phyloP scores from a whole-genome alignment of 345 rosid species.

The Rhizophora mangle region DNA sequence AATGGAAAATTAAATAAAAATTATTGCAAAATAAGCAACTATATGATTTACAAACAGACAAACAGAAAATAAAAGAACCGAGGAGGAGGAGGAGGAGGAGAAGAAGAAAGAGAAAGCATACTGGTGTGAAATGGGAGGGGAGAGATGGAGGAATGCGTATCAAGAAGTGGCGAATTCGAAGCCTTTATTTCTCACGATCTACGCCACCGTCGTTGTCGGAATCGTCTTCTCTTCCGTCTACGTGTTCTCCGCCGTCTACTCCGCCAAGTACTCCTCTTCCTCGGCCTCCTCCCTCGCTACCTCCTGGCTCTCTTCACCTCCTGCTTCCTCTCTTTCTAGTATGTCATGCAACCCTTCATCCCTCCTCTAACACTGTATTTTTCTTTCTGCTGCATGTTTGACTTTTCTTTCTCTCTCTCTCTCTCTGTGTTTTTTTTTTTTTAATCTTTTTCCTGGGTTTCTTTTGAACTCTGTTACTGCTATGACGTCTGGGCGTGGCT shows the following conservation, averaged over 20 bases:
- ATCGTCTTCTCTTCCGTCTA: slow-evolving; percentile 69
- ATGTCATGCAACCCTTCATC: not conserved
- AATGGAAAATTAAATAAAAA: no score
- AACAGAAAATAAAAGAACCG: no score
- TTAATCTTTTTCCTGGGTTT: no score
- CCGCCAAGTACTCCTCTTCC: slow-evolving; percentile 41
- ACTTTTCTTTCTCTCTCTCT: no score
- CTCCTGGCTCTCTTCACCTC: slow-evolving; percentile 62
- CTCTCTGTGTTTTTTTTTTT: not conserved
- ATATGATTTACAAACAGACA: no score
- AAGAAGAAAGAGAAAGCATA: no score
- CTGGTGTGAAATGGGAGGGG: no score
- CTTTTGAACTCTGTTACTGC: no score
- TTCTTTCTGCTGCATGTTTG: not conserved
- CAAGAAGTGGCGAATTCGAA: slow-evolving; percentile 62
- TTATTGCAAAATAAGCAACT: no score
- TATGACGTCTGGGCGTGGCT: no score
- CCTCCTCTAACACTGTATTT: slow-evolving; percentile 2
- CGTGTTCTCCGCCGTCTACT: slow-evolving; percentile 82
- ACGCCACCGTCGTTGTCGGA: slow-evolving; percentile 73
- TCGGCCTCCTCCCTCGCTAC: slow-evolving; percentile 22
- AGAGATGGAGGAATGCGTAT: slow-evolving; percentile 55
- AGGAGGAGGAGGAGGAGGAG: no score
- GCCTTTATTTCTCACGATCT: slow-evolving; percentile 82
- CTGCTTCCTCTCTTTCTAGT: slow-evolving; percentile 21